phyloP scores from a whole-genome alignment of 352 stramenopile species.

The Blastocystis sp. region DNA sequence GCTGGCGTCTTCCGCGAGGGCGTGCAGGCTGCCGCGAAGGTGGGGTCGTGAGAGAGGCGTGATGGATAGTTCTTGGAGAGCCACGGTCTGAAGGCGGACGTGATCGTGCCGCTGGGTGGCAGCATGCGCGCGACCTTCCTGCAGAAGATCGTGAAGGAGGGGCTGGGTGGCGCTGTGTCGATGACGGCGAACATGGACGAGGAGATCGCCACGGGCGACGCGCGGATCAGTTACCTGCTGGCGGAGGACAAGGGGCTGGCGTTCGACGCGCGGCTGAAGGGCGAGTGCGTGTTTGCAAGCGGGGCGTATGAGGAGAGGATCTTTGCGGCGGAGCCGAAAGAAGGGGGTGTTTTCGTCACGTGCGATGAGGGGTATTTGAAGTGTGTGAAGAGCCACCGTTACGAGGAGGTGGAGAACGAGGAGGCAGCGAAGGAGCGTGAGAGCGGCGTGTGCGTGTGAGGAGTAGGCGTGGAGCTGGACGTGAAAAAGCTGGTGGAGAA shows the following conservation, averaged over 20 bases:
- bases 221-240: slow-evolving; percentile 32
- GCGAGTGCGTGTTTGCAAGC: neutral
- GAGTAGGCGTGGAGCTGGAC: neutral
- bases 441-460: neutral
- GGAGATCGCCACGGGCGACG: neutral
- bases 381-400: neutral
- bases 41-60: neutral
- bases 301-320: neutral
- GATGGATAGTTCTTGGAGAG: slow-evolving; percentile 19
- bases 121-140: neutral
- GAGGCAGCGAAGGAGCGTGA: neutral
- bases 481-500: neutral
- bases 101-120: slow-evolving; percentile 6
- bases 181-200: slow-evolving; percentile 42
- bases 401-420: neutral
- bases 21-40: neutral
- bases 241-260: neutral
- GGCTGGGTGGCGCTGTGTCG: neutral
- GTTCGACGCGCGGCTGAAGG: slow-evolving; percentile 7
- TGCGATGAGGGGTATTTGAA: neutral
- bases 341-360: slow-evolving; percentile 3
- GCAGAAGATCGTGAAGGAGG: neutral
- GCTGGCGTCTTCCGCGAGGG: neutral
- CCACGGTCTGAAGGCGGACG: neutral
- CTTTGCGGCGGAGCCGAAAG: neutral